These are phyloP conservation scores for Prunus davidiana DNA, from an alignment of 306 rosid species.

Conservation along the genomic window DNA sequence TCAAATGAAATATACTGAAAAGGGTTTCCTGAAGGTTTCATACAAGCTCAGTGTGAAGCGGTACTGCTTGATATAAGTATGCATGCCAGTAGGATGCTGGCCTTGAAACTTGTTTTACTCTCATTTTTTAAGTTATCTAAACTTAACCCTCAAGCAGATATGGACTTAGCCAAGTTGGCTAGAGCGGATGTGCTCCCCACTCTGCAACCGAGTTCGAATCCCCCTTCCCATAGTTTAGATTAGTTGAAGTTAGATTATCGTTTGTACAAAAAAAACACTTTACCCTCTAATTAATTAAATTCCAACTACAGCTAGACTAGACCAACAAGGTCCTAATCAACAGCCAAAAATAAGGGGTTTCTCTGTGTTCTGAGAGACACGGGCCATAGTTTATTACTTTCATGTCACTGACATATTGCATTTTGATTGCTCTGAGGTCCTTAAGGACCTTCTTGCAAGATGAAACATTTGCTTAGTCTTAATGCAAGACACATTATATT, in stretches of 20 bases:
- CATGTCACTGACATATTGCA: conserved; percentile 11
- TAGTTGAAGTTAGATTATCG: too few relatives aligned
- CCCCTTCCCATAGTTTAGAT: too few relatives aligned
- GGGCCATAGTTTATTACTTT: conserved; percentile 31
- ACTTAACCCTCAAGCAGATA: too few relatives aligned
- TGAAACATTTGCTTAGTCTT: conserved; percentile 33
- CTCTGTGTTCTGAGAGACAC: conserved; percentile 42
- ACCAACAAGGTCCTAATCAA: conserved; percentile 52
- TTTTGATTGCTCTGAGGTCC: conserved; percentile 14
- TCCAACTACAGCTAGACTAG: background rate
- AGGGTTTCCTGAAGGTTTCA: background rate
- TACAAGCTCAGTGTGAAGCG: background rate
- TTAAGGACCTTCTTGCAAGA: conserved; percentile 27
- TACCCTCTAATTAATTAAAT: background rate
- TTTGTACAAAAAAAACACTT: too few relatives aligned
- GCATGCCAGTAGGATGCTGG: background rate
- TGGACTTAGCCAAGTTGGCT: too few relatives aligned
- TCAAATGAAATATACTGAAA: too few relatives aligned
- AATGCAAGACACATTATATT: conserved; percentile 16
- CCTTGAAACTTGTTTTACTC: background rate
- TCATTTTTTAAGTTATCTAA: background rate
- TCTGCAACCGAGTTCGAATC: too few relatives aligned
- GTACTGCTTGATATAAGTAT: background rate
- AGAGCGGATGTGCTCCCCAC: too few relatives aligned
- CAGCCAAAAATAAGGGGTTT: conserved; percentile 47